phyloP scores from a whole-genome alignment of 2,329 filamentous ascomycete species.

The Calonectria ilicicola region DNA sequence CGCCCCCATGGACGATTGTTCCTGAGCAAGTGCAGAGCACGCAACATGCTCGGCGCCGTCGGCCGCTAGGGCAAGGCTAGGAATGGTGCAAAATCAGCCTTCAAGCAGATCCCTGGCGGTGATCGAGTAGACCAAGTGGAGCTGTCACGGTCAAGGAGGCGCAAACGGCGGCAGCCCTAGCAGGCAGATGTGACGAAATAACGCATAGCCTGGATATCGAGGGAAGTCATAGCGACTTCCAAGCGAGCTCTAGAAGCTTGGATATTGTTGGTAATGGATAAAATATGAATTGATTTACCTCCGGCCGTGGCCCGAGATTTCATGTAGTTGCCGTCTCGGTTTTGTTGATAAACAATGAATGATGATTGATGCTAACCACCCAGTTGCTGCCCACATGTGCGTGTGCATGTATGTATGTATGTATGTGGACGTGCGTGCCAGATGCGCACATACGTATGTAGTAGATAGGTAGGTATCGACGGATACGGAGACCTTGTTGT shows the following conservation, averaged over 20 bases:
- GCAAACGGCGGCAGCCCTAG: conserved; percentile 42
- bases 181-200: conserved; percentile 27
- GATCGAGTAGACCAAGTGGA: conserved; percentile 41
- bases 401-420: too few species aligned
- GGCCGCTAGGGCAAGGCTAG: background rate
- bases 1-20: background rate
- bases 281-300: background rate
- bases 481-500: background rate
- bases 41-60: conserved; percentile 9
- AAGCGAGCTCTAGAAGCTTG: conserved; percentile 3
- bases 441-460: background rate
- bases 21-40: conserved; percentile 9
- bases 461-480: background rate
- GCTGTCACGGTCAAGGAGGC: conserved; percentile 39
- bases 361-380: too few species aligned
- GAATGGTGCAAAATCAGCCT: conserved; percentile 17
- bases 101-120: conserved; percentile 31
- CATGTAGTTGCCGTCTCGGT: background rate
- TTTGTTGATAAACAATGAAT: too few species aligned
- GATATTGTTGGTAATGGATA: background rate
- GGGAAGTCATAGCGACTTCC: background rate
- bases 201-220: background rate
- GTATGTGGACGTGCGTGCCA: background rate
- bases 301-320: background rate
- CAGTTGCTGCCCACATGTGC: too few species aligned